Conservation (phyloP, 2,329 filamentous ascomycete genomes). For the Cladosporium phlei region DNA sequence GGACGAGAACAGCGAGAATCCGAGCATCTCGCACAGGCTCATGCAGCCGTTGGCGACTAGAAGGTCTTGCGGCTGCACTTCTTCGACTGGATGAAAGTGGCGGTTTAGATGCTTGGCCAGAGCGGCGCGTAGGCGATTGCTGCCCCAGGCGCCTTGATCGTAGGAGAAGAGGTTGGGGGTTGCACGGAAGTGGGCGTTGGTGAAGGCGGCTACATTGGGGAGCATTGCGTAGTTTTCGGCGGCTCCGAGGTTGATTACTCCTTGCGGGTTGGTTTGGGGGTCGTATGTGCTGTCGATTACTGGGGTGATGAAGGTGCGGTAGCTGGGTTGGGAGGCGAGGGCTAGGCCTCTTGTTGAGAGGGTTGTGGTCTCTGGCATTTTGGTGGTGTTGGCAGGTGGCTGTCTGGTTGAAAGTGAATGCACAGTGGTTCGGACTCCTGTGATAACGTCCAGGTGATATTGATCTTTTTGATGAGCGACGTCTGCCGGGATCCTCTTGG, state of each 20-base stretch:
- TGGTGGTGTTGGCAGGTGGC: background rate
- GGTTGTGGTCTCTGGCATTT: background rate
- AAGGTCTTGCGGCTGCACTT: slow-evolving; percentile 36
- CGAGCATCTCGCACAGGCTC: slow-evolving; percentile 40
- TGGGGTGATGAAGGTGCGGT: slow-evolving; percentile 16
- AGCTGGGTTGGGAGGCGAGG: slow-evolving; percentile 5
- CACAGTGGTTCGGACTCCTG: too few relatives aligned
- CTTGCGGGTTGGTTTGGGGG: slow-evolving; percentile 26
- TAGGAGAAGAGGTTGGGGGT: slow-evolving; percentile 29
- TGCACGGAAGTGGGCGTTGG: slow-evolving; percentile 4
- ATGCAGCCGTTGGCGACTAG: slow-evolving; percentile 41
- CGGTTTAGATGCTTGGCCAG: slow-evolving; percentile 41
- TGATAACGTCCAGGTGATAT: too few relatives aligned
- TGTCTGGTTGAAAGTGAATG: background rate
- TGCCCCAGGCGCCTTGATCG: slow-evolving; percentile 36
- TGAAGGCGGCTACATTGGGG: slow-evolving; percentile 5
- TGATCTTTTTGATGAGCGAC: too few relatives aligned
- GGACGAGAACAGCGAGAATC: slow-evolving; percentile 38
- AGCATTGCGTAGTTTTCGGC: slow-evolving; percentile 26
- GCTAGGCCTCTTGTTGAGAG: slow-evolving; percentile 8
- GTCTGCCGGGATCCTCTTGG: too few relatives aligned
- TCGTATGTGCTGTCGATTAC: slow-evolving; percentile 23
- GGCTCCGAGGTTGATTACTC: slow-evolving; percentile 29
- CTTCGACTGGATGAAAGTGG: slow-evolving; percentile 34
- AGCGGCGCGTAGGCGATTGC: slow-evolving; percentile 35